phyloP scores from a whole-genome alignment of 768 basidiomycete genomes.

The Pisolithus marmoratus region DNA sequence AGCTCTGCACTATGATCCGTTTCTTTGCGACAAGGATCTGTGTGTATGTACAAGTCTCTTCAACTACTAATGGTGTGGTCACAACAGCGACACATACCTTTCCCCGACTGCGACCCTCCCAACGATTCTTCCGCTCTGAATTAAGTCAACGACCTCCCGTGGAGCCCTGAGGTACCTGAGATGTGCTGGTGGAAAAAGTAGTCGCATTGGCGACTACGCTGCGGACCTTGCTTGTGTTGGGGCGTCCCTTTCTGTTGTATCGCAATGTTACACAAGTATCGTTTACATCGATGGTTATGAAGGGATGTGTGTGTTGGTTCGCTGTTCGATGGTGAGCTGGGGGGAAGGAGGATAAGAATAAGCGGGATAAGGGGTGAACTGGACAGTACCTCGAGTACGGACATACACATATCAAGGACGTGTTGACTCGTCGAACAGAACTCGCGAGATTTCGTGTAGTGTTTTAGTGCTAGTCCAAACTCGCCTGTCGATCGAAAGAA shows the following conservation, averaged over 20 bases:
- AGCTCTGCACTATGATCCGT: constrained; percentile 71
- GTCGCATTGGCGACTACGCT: constrained; percentile 27
- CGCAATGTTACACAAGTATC: too few species aligned
- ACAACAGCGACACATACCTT: constrained; percentile 44
- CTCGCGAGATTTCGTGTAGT: constrained; percentile 88
- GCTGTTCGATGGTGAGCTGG: constrained; percentile 80
- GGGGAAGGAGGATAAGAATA: neutral
- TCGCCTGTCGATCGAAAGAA: constrained; percentile 74
- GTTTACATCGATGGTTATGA: too few species aligned
- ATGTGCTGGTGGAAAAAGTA: constrained; percentile 14
- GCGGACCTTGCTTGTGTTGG: too few species aligned
- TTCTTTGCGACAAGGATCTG: constrained; percentile 79
- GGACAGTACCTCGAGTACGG: constrained; percentile 63
- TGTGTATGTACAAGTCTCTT: neutral
- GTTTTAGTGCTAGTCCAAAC: constrained; percentile 62
- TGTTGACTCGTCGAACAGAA: constrained; percentile 89
- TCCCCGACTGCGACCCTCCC: constrained; percentile 83
- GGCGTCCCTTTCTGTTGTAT: too few species aligned
- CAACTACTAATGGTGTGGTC: constrained; percentile 1
- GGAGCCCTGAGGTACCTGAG: neutral
- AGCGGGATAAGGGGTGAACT: constrained; percentile 2
- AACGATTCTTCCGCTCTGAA: constrained; percentile 71
- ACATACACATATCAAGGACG: constrained; percentile 89
- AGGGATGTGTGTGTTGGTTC: constrained; percentile 78
- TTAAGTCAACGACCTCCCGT: constrained; percentile 64